Evolutionary conservation across 306 rosid genomes (phyloP), one percentile per base, ranked within the genome.

Genomic region (Crataegus laevigata): DNA sequence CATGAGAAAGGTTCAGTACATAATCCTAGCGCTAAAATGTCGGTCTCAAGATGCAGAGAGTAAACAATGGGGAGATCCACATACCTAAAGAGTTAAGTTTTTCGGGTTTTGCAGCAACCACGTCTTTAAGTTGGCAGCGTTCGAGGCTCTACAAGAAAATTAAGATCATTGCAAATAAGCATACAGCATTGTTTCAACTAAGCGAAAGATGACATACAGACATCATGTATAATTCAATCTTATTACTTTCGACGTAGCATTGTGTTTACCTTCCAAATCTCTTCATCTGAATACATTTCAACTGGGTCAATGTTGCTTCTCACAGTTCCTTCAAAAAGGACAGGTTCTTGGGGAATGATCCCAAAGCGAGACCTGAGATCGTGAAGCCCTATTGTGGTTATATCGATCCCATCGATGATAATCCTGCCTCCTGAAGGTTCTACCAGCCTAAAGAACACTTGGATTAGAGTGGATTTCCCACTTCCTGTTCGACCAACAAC

Each of bases 261-360:
- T 36, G 4, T 40, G 64, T 61, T 76, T 67, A 94, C 99, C 99
- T 89, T 86, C 99, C 99, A 94, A 73, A 94, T 92, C 36, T 92
- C 93, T 50, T 94, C 99, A 74, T 94, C 99, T 4, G 97, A 78
- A 47, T 94, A 82, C 34, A 58, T 84, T 73, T 75, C 88, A 29
- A 84, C 75, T 75, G 99, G 99, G 77, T 94, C 99, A 32, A 94
- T 80, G 80, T 94, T 94, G 87, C 85, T 90, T 82, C 97, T 82
- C 6, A 94, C 92, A 1, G 99, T 94, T 66, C 99, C 99, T 84
- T 94, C 97, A 30, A 94, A 94, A 75, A 94, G 99, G 24, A 94
- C 96, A 73, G 99, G 99, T 70, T 94, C 99, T 80, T 94, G 99
- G 72, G 99, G 99, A 77, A 94, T 94, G 84, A 92, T 94, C 28